These are phyloP conservation scores for Sphaerosporella brunnea DNA, from an alignment of 495 filamentous ascomycete species.

Conservation along the genomic window DNA sequence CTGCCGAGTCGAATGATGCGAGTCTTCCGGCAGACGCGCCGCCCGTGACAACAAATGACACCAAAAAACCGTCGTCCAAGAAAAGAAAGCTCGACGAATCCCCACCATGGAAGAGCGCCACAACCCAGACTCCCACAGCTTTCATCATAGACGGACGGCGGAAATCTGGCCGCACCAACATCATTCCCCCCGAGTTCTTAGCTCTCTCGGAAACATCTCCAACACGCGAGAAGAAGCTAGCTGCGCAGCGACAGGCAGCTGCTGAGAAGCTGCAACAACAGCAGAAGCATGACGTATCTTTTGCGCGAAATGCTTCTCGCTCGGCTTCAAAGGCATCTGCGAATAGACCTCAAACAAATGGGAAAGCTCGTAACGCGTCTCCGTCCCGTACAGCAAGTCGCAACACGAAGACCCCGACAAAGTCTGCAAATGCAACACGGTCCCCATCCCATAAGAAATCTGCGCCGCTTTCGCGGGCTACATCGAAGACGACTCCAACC, in stretches of 20 bases:
- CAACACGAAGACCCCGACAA: constrained; percentile 17
- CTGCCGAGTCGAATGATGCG: constrained; percentile 8
- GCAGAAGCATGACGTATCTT: constrained; percentile 12
- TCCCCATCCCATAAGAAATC: constrained; percentile 25
- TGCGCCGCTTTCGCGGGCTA: background rate
- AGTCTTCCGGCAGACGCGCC: background rate
- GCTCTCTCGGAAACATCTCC: constrained; percentile 38
- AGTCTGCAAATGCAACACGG: constrained; percentile 15
- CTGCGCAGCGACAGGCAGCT: constrained; percentile 19
- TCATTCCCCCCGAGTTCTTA: constrained; percentile 50
- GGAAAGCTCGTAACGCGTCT: constrained; percentile 9
- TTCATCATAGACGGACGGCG: constrained; percentile 66
- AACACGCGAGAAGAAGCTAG: constrained; percentile 34
- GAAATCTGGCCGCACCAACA: constrained; percentile 71
- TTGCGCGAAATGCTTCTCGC: constrained; percentile 7
- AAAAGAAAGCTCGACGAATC: constrained; percentile 50
- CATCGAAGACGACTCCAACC: constrained; percentile 11
- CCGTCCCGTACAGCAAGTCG: constrained; percentile 23
- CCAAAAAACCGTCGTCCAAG: constrained; percentile 39
- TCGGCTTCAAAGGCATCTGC: constrained; percentile 18
- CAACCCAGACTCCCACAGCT: constrained; percentile 71
- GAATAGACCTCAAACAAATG: constrained; percentile 16
- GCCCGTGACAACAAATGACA: constrained; percentile 10
- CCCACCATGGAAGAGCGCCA: constrained; percentile 85
- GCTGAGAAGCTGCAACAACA: no score